These are phyloP conservation scores for Epichloe elymi DNA, from an alignment of 2,329 filamentous ascomycete species.

Conservation along the genomic window DNA sequence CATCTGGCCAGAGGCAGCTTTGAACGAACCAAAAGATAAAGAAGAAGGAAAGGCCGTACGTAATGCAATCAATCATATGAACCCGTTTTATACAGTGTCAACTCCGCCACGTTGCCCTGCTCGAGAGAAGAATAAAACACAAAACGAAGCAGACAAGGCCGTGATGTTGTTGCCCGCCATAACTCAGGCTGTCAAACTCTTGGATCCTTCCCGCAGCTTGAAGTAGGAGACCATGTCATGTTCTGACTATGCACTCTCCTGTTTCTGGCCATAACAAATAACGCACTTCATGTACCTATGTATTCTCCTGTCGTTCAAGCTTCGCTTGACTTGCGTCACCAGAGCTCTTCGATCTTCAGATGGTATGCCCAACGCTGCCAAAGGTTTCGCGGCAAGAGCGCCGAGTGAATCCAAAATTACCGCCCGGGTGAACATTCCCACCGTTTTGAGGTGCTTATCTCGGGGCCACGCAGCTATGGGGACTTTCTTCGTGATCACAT, in stretches of 20 bases:
- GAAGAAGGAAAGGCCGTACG: background rate
- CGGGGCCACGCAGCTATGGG: conserved; percentile 33
- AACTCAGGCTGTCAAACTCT: background rate
- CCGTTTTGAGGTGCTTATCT: conserved; percentile 25
- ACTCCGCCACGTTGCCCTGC: background rate
- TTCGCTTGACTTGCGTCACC: conserved; percentile 17
- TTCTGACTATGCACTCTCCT: background rate
- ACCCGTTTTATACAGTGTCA: background rate
- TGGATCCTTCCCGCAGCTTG: background rate
- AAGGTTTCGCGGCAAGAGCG: conserved; percentile 27
- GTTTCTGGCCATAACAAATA: conserved; percentile 31
- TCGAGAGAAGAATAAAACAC: background rate
- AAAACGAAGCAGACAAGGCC: background rate
- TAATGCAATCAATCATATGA: background rate
- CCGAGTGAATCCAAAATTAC: conserved; percentile 28
- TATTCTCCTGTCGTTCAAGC: conserved; percentile 20
- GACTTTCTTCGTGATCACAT: conserved; percentile 28
- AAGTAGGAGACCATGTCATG: background rate
- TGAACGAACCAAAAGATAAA: background rate
- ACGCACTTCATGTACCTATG: conserved; percentile 32
- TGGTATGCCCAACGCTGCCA: conserved; percentile 24
- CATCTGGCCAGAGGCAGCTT: background rate
- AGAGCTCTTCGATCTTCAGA: conserved; percentile 21
- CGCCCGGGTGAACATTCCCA: conserved; percentile 32
- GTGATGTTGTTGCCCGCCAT: background rate